Conservation (phyloP, 352 stramenopile species). For the Phytophthora kernoviae region DNA sequence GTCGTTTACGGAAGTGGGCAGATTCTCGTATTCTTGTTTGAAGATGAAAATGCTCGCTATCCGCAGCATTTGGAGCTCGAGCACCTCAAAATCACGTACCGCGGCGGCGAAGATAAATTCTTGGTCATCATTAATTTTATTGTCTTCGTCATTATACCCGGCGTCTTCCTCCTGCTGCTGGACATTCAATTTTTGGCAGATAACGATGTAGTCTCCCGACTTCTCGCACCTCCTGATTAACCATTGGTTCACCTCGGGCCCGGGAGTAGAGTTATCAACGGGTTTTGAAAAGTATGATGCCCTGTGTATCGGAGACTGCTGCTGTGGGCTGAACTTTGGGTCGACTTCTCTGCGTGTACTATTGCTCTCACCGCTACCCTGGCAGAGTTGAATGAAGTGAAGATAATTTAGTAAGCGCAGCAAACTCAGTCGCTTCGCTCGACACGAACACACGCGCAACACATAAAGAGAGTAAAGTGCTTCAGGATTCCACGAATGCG, state of each 20-base stretch:
- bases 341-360: neutral
- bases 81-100: slow-evolving; percentile 35
- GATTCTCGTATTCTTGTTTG: slow-evolving; percentile 47
- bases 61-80: slow-evolving; percentile 54
- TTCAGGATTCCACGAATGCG: slow-evolving; percentile 27
- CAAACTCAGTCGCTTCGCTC: slow-evolving; percentile 40
- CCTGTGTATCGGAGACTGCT: neutral
- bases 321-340: neutral
- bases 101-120: slow-evolving; percentile 54
- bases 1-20: slow-evolving; percentile 18
- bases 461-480: slow-evolving; percentile 45
- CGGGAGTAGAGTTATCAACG: neutral
- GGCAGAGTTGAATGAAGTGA: slow-evolving; percentile 40
- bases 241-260: slow-evolving; percentile 5
- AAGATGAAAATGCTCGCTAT: slow-evolving; percentile 52
- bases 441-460: slow-evolving; percentile 43
- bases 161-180: slow-evolving; percentile 4
- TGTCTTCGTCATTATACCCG: neutral
- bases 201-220: slow-evolving; percentile 32
- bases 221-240: slow-evolving; percentile 20
- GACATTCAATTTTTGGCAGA: neutral
- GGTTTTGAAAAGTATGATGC: neutral
- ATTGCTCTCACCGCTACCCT: neutral
- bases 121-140: neutral
- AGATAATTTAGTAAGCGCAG: slow-evolving; percentile 58